phyloP scores from a whole-genome alignment of 2,329 filamentous ascomycete genomes.

The Exophiala phaeomuriformis region DNA sequence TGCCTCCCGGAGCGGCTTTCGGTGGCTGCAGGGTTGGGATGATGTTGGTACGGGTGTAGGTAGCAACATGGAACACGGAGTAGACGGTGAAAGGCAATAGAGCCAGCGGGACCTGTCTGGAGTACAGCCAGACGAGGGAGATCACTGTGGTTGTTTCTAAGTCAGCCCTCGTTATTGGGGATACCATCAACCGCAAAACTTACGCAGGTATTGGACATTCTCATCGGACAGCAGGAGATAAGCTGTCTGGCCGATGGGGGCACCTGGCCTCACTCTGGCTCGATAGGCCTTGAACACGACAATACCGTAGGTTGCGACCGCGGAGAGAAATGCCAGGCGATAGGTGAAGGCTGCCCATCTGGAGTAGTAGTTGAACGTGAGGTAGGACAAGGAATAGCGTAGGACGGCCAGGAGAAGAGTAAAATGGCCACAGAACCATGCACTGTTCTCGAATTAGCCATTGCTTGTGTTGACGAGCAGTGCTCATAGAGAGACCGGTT shows the following conservation, averaged over 20 bases:
- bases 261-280: conserved; percentile 59
- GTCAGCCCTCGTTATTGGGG: conserved; percentile 6
- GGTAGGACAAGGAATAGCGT: conserved; percentile 77
- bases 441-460: conserved; percentile 75
- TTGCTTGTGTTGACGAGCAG: conserved; percentile 35
- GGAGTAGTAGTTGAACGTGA: conserved; percentile 80
- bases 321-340: conserved; percentile 81
- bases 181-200: conserved; percentile 33
- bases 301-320: conserved; percentile 89
- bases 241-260: conserved; percentile 37
- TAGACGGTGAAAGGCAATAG: conserved; percentile 93
- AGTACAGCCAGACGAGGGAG: conserved; percentile 91
- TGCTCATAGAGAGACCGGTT: background rate
- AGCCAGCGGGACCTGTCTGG: conserved; percentile 80
- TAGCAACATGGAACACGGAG: conserved; percentile 96
- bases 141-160: conserved; percentile 53
- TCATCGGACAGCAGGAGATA: conserved; percentile 72
- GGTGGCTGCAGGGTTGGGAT: conserved; percentile 77
- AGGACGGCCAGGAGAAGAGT: conserved; percentile 74
- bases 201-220: conserved; percentile 96
- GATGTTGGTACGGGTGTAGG: conserved; percentile 88
- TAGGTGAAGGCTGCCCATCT: conserved; percentile 75
- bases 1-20: conserved; percentile 45
- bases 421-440: conserved; percentile 55
- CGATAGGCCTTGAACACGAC: conserved; percentile 97